These are phyloP conservation scores for Mallotus japonicus DNA, from an alignment of 441 rosid species.

Conservation along the genomic window DNA sequence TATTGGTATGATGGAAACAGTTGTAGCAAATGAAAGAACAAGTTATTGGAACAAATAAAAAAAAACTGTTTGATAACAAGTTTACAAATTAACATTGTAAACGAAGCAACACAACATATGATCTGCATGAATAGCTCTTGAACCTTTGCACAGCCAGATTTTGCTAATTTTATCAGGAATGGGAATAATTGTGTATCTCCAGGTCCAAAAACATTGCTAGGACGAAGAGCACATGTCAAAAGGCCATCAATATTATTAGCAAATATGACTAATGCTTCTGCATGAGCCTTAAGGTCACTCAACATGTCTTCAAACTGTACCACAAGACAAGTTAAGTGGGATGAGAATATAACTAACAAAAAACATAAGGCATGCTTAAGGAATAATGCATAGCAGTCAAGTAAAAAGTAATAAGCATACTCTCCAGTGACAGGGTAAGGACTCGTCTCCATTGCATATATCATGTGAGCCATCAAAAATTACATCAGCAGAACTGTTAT, in stretches of 20 bases:
- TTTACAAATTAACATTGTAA: background rate
- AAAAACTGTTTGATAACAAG: background rate
- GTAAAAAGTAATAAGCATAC: constrained; percentile 33
- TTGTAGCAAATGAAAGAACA: background rate
- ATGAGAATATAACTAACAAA: constrained; percentile 15
- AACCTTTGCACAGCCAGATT: constrained; percentile 89
- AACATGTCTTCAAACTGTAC: constrained; percentile 60
- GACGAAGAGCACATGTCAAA: constrained; percentile 85
- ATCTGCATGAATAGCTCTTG: constrained; percentile 13
- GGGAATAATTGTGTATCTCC: constrained; percentile 69
- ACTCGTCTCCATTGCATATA: constrained; percentile 62
- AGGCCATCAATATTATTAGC: constrained; percentile 79
- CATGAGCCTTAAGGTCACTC: constrained; percentile 92
- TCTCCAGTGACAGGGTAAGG: constrained; percentile 56
- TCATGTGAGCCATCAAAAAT: constrained; percentile 72
- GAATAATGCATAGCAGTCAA: background rate
- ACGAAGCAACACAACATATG: constrained; percentile 5
- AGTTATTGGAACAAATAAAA: background rate
- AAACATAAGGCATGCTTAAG: background rate
- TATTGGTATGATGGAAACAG: background rate
- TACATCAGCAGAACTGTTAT: constrained; percentile 81
- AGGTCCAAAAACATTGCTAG: constrained; percentile 89
- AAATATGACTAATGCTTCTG: constrained; percentile 68
- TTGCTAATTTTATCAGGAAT: constrained; percentile 56
- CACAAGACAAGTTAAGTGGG: constrained; percentile 22